Percentiles rank a stretch among this genome's conserved stretches.
Conservation (phyloP, 371 early-diverging fungal species). For the Dinochytrium kinnereticum region DNA sequence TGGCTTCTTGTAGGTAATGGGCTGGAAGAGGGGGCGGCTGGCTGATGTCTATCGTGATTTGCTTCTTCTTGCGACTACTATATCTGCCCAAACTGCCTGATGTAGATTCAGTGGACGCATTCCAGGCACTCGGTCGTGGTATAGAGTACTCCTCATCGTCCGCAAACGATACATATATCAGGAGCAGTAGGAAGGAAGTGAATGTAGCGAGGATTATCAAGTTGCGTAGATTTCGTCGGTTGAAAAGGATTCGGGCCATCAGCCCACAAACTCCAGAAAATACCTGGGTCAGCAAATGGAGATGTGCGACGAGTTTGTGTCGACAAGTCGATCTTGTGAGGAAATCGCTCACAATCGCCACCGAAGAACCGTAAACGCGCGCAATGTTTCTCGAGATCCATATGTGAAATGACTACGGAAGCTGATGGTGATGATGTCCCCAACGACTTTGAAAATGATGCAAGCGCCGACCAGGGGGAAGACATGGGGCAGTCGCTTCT, state of each 20-base stretch:
- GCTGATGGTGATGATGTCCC: background rate
- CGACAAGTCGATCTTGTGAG: no score
- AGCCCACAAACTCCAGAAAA: background rate
- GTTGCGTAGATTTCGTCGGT: conserved; percentile 1
- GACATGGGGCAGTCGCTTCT: background rate
- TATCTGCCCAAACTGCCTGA: background rate
- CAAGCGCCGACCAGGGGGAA: background rate
- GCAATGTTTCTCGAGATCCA: no score
- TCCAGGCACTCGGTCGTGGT: no score
- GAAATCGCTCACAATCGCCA: no score
- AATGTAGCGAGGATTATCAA: background rate
- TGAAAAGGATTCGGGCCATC: background rate
- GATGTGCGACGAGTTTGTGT: no score
- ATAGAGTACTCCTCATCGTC: background rate
- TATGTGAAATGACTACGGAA: no score
- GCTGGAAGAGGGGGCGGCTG: background rate
- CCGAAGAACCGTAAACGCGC: no score
- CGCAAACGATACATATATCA: background rate
- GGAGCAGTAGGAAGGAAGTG: background rate
- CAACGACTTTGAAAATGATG: background rate
- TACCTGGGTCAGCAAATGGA: no score
- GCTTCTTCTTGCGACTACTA: background rate
- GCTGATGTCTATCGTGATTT: conserved; percentile 1
- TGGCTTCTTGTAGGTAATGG: background rate
- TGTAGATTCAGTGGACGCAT: background rate